Percentiles rank a stretch among this genome's conserved stretches.
These are phyloP conservation scores for Friedmanniomyces simplex DNA, from an alignment of 495 filamentous ascomycete genomes.

Conservation along the genomic window DNA sequence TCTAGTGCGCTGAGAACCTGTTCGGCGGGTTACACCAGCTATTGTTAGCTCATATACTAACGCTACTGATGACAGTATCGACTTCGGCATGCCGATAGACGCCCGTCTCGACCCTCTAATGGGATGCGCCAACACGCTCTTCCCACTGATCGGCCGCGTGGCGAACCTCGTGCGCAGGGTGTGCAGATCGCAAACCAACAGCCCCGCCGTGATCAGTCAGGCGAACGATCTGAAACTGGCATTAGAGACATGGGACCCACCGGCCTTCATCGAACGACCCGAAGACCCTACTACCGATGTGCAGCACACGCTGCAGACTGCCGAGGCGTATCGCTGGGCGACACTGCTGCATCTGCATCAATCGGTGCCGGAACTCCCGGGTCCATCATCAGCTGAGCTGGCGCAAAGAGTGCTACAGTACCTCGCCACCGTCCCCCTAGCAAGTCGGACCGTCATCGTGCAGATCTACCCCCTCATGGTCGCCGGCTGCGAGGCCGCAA, in stretches of 20 bases:
- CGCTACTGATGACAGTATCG: conserved; percentile 1
- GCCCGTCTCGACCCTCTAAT: conserved; percentile 64
- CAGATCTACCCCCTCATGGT: conserved; percentile 68
- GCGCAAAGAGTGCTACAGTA: conserved; percentile 52
- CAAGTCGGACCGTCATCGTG: conserved; percentile 57
- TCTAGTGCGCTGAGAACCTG: no score
- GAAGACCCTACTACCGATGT: conserved; percentile 58
- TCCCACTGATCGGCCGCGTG: conserved; percentile 61
- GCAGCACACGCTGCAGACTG: conserved; percentile 58
- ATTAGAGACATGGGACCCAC: conserved; percentile 56
- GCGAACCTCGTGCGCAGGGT: conserved; percentile 59
- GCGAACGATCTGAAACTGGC: conserved; percentile 54
- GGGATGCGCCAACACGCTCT: conserved; percentile 62
- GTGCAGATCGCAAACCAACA: conserved; percentile 46
- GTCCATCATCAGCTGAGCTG: conserved; percentile 43
- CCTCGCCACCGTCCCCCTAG: conserved; percentile 53
- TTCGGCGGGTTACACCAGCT: no score
- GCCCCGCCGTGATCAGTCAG: conserved; percentile 50
- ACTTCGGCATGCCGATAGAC: conserved; percentile 25
- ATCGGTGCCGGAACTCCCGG: conserved; percentile 66
- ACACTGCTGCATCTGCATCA: conserved; percentile 68
- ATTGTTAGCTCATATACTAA: not conserved
- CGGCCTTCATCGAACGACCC: conserved; percentile 41
- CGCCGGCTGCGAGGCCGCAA: conserved; percentile 57
- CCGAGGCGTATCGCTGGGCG: conserved; percentile 67